Conservation (phyloP, 768 basidiomycete species). For the Amanita fuliginea region DNA sequence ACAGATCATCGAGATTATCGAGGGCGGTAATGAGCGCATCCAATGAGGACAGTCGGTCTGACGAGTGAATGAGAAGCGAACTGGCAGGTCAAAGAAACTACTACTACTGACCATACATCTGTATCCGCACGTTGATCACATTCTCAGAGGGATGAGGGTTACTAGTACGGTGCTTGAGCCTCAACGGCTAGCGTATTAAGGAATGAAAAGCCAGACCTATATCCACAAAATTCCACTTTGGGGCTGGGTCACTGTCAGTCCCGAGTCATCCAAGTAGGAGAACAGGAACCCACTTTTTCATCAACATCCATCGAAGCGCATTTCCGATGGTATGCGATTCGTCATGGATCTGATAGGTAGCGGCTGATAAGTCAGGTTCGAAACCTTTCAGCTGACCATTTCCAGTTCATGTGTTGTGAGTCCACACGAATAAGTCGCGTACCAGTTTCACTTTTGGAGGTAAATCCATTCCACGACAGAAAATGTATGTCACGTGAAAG, state of each 20-base stretch:
- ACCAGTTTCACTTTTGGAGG: conserved; percentile 5
- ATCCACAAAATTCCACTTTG: conserved; percentile 96
- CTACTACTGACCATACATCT: conserved; percentile 86
- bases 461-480: not conserved
- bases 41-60: conserved; percentile 83
- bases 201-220: conserved; percentile 49
- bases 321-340: conserved; percentile 98
- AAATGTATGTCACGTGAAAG: too few relatives aligned
- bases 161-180: conserved; percentile 23
- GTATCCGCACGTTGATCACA: conserved; percentile 92
- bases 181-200: conserved; percentile 1
- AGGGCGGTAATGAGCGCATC: conserved; percentile 71
- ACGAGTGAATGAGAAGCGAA: not conserved
- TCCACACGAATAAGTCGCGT: not conserved
- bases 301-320: conserved; percentile 91
- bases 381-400: conserved; percentile 70
- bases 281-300: conserved; percentile 80
- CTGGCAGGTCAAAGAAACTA: not conserved
- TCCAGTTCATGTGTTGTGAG: conserved; percentile 10
- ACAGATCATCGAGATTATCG: conserved; percentile 66
- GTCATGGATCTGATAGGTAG: conserved; percentile 85
- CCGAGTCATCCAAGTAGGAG: not conserved
- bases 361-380: conserved; percentile 70
- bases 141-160: conserved; percentile 96
- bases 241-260: conserved; percentile 40